Evolutionary conservation across 1,139 yeast genomes (phyloP), one percentile per base, ranked within the genome.

Genomic region (Suhomyces bolitotheri): DNA sequence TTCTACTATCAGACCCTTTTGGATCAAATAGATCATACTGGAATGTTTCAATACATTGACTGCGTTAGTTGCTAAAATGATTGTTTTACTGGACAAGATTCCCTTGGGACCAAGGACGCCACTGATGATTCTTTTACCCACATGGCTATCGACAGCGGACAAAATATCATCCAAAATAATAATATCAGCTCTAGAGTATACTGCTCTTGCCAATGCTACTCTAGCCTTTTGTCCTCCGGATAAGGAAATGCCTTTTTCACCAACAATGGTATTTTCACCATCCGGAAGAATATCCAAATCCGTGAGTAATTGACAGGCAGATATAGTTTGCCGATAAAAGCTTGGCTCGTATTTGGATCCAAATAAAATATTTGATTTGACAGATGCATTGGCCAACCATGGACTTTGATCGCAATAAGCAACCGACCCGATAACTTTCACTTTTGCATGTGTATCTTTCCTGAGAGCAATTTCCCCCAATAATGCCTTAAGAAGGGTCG

Each of bases 191-290:
- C 56, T 38, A 10, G 56, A 45, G 33, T 56, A 56, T 5, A 56
- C 54, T 1, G 58, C 58, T 32, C 60, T 49, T 8, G 60, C 60
- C 39, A 56, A 51, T 1, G 60, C 46, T n/a, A 56, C 45, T 27
- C 60, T 45, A 1, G 60, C 60, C 34, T 52, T 56, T 27, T 56
- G 60, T 3, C 60, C 60, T 9, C 59, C 59, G 23, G 58, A 53
- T 15, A 56, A 49, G 3, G 60, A 49, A 11, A 56, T 51, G n/a
- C 60, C 60, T 32, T 54, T 56, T 26, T 56, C 60, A 2, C 60
- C 60, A 8, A 56, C 59, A 4, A 51, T 34, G 1, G 59, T 56
- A 11, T 41, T 46, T 27, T 56, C 59, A 3, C 58, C 59, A 31
- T 56, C 54, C 4, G 60, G 56, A 28, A 56, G 49, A 3, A 47